A percentile compares a stretch with the other conserved stretches of the same genome.
These are phyloP conservation scores for Tuber microsphaerosporum DNA, from an alignment of 495 filamentous ascomycete species.

Conservation along the genomic window DNA sequence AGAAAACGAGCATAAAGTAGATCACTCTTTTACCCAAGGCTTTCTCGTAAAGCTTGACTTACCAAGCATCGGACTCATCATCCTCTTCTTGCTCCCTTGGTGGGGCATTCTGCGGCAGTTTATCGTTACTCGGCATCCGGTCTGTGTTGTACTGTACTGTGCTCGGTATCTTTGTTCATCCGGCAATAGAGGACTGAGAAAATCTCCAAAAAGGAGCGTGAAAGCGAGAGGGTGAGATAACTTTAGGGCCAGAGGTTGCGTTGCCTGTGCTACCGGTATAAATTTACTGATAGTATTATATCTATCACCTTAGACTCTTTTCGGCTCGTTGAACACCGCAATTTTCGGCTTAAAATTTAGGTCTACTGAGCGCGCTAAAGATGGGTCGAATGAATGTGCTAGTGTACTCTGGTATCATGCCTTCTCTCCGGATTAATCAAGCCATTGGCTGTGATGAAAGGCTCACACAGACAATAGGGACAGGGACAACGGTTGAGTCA, in stretches of 20 bases:
- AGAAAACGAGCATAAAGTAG: neutral
- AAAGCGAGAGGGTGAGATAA: neutral
- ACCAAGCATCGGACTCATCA: slow-evolving; percentile 96
- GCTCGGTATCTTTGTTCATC: slow-evolving; percentile 43
- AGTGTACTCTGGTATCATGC: slow-evolving; percentile 66
- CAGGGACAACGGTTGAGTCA: slow-evolving; percentile 77
- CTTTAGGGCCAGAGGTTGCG: neutral
- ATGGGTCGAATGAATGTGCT: slow-evolving; percentile 63
- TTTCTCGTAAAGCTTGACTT: slow-evolving; percentile 37
- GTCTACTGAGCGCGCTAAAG: slow-evolving; percentile 40
- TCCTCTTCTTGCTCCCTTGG: slow-evolving; percentile 50
- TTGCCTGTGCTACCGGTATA: neutral
- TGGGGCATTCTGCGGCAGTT: slow-evolving; percentile 6
- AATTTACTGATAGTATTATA: neutral
- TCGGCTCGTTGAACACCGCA: neutral
- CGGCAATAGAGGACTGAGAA: neutral
- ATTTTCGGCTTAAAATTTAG: neutral
- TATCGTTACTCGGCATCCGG: slow-evolving; percentile 43
- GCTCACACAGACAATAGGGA: slow-evolving; percentile 50
- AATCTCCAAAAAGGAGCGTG: neutral
- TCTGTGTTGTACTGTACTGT: slow-evolving; percentile 34
- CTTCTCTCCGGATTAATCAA: slow-evolving; percentile 15
- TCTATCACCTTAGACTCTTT: neutral
- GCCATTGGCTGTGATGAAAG: slow-evolving; percentile 10
- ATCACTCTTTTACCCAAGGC: neutral